Evolutionary conservation across 2,329 filamentous ascomycete genomes (phyloP), one percentile per base, ranked within the genome.

Genomic region (Aspergillus texensis): DNA sequence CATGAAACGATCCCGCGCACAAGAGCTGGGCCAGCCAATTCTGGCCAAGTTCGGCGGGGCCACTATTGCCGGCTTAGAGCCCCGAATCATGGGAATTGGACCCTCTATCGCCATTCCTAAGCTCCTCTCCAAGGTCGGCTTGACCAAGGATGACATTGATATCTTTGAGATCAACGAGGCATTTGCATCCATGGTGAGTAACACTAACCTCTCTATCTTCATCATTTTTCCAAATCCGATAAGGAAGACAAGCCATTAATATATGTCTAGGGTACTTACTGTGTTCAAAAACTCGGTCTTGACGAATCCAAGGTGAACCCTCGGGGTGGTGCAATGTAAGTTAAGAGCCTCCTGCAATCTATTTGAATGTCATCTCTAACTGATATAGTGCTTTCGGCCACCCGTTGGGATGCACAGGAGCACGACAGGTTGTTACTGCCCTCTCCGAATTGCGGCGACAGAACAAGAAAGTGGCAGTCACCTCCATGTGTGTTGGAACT

Each of bases 401-500:
- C 80, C 94, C 94, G 0, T 83, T 97, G 16, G 94, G 94, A 58
- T 94, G 92, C 78, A 97, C 94, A 0, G 94, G 94, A 62, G 94
- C 93, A 16, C 86, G 94, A 72, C 94, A 97, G 82, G 92, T 97
- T 45, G 92, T 91, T 69, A 97, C 94, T 36, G 82, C 96, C 71
- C 82, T 97, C 65, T 94, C 93, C 67, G 94, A 97, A 85, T 81
- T 97, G 69, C 90, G 87, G 83, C 85, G 94, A 77, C 93, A 86
- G 61, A 88, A 89, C 60, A 85, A 94, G 84, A 89, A 90, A 83
- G 79, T 97, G 62, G 93, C 93, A 39, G 88, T 96, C 52, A 97
- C 92, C 21, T 93, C 90, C 75, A 97, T 97, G 94, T 97, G 94
- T 79, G 83, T 97, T 46, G 94, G 94, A 64, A 97, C 93, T 1